phyloP scores from a whole-genome alignment of 129 eudicot genomes.

The Centaurea solstitialis region DNA sequence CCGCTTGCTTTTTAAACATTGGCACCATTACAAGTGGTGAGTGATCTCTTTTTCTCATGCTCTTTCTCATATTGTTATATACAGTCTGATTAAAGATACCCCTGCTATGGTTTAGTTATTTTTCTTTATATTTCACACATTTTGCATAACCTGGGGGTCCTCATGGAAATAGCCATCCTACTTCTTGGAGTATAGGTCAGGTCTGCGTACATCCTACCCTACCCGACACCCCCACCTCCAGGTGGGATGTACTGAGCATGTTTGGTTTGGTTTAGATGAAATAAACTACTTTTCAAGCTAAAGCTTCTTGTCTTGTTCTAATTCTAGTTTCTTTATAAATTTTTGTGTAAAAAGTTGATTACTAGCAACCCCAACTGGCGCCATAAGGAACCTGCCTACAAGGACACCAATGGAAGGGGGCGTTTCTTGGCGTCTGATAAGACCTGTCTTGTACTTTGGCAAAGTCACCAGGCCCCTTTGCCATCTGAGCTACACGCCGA shows the following conservation, averaged over 20 bases:
- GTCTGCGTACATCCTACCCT: too few relatives aligned
- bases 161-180: too few relatives aligned
- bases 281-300: not conserved
- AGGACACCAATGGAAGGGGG: not conserved
- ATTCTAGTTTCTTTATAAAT: not conserved
- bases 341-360: not conserved
- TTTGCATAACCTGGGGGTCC: not conserved
- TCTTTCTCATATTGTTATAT: not conserved
- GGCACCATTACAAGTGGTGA: slow-evolving; percentile 67
- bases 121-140: not conserved
- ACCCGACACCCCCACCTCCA: too few relatives aligned
- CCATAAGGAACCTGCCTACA: not conserved
- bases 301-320: not conserved
- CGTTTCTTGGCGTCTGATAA: too few relatives aligned
- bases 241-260: not conserved
- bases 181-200: too few relatives aligned
- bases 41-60: slow-evolving; percentile 10
- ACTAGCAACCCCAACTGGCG: not conserved
- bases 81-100: not conserved
- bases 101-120: not conserved
- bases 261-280: not conserved
- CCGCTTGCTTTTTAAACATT: slow-evolving; percentile 89
- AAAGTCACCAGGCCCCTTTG: not conserved
- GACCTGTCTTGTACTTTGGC: not conserved
- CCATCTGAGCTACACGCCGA: not conserved